phyloP scores from a whole-genome alignment of 495 filamentous ascomycete species.

The Podospora pseudopauciseta region DNA sequence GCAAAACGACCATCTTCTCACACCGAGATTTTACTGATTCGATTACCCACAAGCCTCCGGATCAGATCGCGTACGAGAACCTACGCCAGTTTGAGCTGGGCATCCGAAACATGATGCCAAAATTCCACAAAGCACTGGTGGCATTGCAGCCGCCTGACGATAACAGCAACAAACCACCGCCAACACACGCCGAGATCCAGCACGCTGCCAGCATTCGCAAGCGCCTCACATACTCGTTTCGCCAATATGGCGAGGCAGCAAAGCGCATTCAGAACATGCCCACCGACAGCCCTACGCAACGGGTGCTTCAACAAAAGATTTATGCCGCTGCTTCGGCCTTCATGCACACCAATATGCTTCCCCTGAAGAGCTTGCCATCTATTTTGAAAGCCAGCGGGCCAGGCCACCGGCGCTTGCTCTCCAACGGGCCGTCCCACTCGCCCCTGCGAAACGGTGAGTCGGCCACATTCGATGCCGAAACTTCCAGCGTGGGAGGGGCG shows the following conservation, averaged over 20 bases:
- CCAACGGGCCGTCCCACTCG: conserved; percentile 34
- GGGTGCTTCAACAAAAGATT: conserved; percentile 75
- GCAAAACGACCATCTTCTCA: conserved; percentile 78
- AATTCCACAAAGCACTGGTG: conserved; percentile 75
- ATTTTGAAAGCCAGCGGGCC: conserved; percentile 63
- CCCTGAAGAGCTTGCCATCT: conserved; percentile 80
- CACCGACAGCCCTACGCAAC: conserved; percentile 65
- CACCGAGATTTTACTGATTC: conserved; percentile 77
- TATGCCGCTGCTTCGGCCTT: conserved; percentile 81
- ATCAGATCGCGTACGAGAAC: conserved; percentile 80
- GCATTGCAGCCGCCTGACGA: conserved; percentile 41
- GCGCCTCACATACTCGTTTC: conserved; percentile 84
- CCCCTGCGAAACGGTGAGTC: conserved; percentile 45
- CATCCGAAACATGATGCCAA: conserved; percentile 77
- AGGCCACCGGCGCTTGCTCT: conserved; percentile 37
- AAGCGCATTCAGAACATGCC: conserved; percentile 78
- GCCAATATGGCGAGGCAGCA: conserved; percentile 82
- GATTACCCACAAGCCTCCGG: conserved; percentile 62
- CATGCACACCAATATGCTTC: conserved; percentile 87
- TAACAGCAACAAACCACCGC: conserved; percentile 59
- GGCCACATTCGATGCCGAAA: conserved; percentile 50
- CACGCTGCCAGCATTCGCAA: conserved; percentile 91
- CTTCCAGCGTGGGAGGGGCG: conserved; percentile 50
- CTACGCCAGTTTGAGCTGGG: conserved; percentile 85
- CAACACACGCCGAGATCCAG: conserved; percentile 67